Evolutionary conservation across 345 rosid species (phyloP).

Genomic region (Corymbia maculata): DNA sequence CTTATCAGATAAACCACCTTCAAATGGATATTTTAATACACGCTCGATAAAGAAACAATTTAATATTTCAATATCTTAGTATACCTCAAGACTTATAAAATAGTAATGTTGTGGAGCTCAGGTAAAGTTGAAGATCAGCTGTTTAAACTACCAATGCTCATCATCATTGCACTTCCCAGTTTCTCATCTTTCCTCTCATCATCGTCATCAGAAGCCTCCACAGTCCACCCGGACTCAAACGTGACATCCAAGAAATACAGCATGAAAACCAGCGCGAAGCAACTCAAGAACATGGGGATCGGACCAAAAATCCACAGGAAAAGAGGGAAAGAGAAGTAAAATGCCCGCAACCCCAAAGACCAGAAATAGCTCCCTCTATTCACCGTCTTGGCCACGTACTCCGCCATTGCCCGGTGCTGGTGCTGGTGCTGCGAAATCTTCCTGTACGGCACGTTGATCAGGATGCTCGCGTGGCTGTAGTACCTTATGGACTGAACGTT

Average conservation of each 20-base stretch:
- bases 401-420: constrained; percentile 39
- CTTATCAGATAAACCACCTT: not conserved
- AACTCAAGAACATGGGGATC: constrained; percentile 76
- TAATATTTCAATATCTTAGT: not conserved
- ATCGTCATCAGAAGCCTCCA: constrained; percentile 5
- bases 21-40: not conserved
- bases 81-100: not conserved
- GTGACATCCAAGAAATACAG: constrained; percentile 64
- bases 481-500: constrained; percentile 87
- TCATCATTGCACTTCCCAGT: not conserved
- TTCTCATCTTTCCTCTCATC: constrained; percentile 12
- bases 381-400: constrained; percentile 68
- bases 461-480: constrained; percentile 82
- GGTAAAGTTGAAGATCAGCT: not conserved
- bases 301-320: constrained; percentile 95
- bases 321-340: constrained; percentile 79
- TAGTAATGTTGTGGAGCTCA: not conserved
- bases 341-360: constrained; percentile 86
- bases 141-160: not conserved
- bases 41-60: not conserved
- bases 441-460: constrained; percentile 57
- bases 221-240: constrained; percentile 1
- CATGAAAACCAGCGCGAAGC: constrained; percentile 52
- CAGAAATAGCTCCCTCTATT: constrained; percentile 87
- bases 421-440: constrained; percentile 17